phyloP scores from a whole-genome alignment of 208 protist genomes.

The Leishmania aethiopica region DNA sequence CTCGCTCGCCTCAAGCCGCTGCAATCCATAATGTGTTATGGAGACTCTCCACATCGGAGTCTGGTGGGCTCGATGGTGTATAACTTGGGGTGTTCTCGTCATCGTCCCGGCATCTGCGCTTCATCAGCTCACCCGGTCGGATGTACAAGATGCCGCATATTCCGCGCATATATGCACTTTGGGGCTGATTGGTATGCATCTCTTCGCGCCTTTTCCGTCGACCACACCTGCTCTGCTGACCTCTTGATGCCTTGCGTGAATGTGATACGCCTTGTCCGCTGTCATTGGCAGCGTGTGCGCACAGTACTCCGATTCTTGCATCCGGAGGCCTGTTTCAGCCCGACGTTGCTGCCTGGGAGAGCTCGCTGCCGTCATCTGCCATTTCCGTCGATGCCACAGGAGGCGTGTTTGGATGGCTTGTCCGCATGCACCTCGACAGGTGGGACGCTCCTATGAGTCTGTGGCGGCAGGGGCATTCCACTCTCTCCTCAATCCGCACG shows the following conservation, averaged over 20 bases:
- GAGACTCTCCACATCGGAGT: neutral
- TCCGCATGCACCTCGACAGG: neutral
- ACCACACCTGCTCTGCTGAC: neutral
- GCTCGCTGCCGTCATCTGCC: neutral
- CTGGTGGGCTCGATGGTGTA: neutral
- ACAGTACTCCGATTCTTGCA: neutral
- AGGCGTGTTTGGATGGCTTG: neutral
- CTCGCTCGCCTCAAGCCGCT: neutral
- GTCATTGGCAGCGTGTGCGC: neutral
- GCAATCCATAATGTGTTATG: neutral
- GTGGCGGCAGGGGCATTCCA: neutral
- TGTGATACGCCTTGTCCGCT: neutral
- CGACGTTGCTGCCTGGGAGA: neutral
- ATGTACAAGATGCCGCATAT: neutral
- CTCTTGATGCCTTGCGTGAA: neutral
- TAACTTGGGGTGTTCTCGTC: neutral
- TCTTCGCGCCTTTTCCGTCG: neutral
- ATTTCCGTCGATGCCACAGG: neutral
- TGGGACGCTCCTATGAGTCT: neutral
- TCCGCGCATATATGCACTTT: neutral
- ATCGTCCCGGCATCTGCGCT: neutral
- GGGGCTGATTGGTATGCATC: neutral
- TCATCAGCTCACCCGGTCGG: neutral
- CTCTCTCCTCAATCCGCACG: neutral
- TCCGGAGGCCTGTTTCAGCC: neutral